Evolutionary conservation across 768 basidiomycete species (phyloP), one percentile per base, ranked within the genome.

Genomic region (Podaxis sp.): DNA sequence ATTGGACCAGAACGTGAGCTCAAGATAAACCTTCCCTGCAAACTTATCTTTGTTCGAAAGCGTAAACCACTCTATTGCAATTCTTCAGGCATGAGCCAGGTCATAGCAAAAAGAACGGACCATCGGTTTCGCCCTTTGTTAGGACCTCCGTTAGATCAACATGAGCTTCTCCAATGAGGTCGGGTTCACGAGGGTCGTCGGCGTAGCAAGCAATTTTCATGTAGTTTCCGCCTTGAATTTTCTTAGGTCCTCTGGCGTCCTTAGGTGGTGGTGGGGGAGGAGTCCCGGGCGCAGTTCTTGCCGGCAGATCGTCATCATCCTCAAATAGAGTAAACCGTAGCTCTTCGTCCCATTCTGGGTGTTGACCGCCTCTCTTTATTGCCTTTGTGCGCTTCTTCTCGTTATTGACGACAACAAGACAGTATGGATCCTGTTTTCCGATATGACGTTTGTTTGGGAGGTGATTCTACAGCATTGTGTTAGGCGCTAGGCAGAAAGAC

Each of bases 311-410:
- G 33, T 84, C 81, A 36, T 78, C 75, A 66, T 94, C 93, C 71
- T 98, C 96, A 66, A 81, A 85, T 50, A 99, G 79, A 26, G 89
- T 88, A 75, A 98, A 99, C 48, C 97, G 89, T 70, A 99, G 81
- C 76, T 99, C 97, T 69, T 97, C 95, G 72, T 99, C 97, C 96
- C 97, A 99, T 76, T 95, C 95, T 4, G 97, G 97, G 74, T 97
- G 95, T 73, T 99, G 97, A 17, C 97, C 97, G 55, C 97, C 97
- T 33, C 94, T 89, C 73, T 93, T 96, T 73, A 98, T 90, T n/a
- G 94, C 87, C 73, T 90, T 93, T 4, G 96, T 99, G 56, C 92
- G 84, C 63, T 88, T 86, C 70, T 88, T 95, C 74, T 95, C 89
- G 55, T 87, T 87, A 71, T 93, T 90, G 57, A 95, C 78, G 3